These are phyloP conservation scores for Bifiguratus adelaidae DNA, from an alignment of 192 early-diverging fungal species.

Conservation along the genomic window DNA sequence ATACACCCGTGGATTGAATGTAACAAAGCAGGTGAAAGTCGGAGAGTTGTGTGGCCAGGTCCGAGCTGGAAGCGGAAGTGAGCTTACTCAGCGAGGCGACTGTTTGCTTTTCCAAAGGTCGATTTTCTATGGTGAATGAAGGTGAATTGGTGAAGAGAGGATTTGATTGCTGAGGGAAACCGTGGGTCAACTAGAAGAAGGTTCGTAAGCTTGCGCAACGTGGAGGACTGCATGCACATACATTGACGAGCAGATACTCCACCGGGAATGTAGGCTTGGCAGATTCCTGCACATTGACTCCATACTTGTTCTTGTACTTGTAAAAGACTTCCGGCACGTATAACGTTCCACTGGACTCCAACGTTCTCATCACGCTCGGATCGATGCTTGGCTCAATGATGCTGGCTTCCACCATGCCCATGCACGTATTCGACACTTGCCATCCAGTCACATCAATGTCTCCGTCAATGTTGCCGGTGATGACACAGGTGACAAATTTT, in stretches of 20 bases:
- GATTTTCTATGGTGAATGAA: constrained; percentile 73
- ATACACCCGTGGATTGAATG: constrained; percentile 48
- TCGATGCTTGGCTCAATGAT: constrained; percentile 86
- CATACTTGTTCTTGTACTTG: constrained; percentile 93
- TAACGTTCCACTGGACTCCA: constrained; percentile 48
- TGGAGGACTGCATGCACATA: too few species aligned
- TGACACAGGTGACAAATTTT: constrained; percentile 90
- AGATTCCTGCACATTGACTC: constrained; percentile 69
- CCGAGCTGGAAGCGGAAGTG: constrained; percentile 19
- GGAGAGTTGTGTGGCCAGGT: constrained; percentile 42
- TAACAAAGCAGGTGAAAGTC: constrained; percentile 85
- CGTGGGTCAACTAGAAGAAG: constrained; percentile 62
- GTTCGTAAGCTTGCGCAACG: too few species aligned
- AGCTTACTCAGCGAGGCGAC: constrained; percentile 44
- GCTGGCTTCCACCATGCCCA: constrained; percentile 84
- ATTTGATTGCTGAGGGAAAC: constrained; percentile 72
- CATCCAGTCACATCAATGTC: constrained; percentile 79
- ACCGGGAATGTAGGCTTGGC: constrained; percentile 96
- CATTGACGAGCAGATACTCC: constrained; percentile 92
- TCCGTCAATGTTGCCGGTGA: constrained; percentile 83
- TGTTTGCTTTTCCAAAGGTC: constrained; percentile 44
- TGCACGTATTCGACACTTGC: constrained; percentile 86
- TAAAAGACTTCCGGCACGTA: constrained; percentile 98
- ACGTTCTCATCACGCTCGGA: constrained; percentile 79
- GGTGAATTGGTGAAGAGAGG: constrained; percentile 59